Percentiles rank a stretch among this genome's conserved stretches.
Conservation (phyloP, 495 filamentous ascomycete genomes). For the Lasiosphaeria hispida region DNA sequence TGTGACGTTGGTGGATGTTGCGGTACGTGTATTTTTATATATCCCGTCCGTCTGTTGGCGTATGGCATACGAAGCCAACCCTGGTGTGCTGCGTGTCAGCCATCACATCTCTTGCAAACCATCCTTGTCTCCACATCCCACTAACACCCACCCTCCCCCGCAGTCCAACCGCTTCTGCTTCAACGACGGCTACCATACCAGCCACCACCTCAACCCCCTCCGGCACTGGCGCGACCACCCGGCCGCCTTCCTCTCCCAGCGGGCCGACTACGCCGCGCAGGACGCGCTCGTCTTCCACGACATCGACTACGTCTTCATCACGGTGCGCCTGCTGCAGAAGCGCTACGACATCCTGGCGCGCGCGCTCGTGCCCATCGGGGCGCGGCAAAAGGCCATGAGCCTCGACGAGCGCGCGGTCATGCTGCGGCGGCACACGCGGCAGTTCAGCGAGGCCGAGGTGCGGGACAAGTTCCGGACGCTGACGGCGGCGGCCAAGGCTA, state of each 20-base stretch:
- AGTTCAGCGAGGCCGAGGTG: conserved; percentile 59
- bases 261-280: conserved; percentile 55
- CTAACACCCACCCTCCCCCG: not conserved
- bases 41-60: not conserved
- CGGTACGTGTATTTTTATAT: conserved; percentile 47
- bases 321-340: conserved; percentile 57
- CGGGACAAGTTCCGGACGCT: conserved; percentile 35
- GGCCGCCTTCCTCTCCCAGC: conserved; percentile 57
- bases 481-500: not conserved
- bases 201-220: conserved; percentile 70
- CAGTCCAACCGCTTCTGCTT: conserved; percentile 66
- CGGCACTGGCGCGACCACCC: conserved; percentile 78
- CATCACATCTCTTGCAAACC: not conserved
- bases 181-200: conserved; percentile 79
- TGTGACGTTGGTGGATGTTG: conserved; percentile 69
- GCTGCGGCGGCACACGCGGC: conserved; percentile 59
- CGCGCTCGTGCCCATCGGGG: conserved; percentile 65
- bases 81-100: not conserved
- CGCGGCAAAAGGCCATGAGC: conserved; percentile 58
- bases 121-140: not conserved
- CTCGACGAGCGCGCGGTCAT: conserved; percentile 58
- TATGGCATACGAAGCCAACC: not conserved
- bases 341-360: conserved; percentile 63
- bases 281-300: conserved; percentile 64
- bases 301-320: conserved; percentile 72